phyloP scores from a whole-genome alignment of 495 filamentous ascomycete species.

The Geoglossum glabrum region DNA sequence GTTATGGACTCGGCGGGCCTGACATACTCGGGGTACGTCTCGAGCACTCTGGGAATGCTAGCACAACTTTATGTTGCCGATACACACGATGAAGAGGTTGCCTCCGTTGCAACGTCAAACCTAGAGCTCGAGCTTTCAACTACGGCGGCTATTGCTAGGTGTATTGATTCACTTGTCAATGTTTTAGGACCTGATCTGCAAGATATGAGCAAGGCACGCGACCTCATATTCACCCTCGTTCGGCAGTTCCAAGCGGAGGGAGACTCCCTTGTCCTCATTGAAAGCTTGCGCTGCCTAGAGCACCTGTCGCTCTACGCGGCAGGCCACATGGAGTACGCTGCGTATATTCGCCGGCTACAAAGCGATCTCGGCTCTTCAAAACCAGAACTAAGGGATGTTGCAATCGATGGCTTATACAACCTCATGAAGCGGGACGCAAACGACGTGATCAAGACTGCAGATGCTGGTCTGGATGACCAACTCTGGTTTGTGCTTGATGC shows the following conservation, averaged over 20 bases:
- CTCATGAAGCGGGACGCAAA: slow-evolving; percentile 82
- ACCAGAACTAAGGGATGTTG: slow-evolving; percentile 49
- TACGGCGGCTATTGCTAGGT: slow-evolving; percentile 60
- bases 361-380: slow-evolving; percentile 48
- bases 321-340: slow-evolving; percentile 57
- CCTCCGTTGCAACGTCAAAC: slow-evolving; percentile 63
- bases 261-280: slow-evolving; percentile 46
- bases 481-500: slow-evolving; percentile 76
- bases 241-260: slow-evolving; percentile 66
- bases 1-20: slow-evolving; percentile 86
- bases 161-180: slow-evolving; percentile 88
- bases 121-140: slow-evolving; percentile 67
- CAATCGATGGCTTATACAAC: slow-evolving; percentile 77
- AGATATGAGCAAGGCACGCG: slow-evolving; percentile 75
- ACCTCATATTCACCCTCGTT: slow-evolving; percentile 74
- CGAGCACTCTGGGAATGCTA: slow-evolving; percentile 77
- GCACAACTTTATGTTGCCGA: slow-evolving; percentile 82
- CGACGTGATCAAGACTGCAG: slow-evolving; percentile 51
- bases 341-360: slow-evolving; percentile 69
- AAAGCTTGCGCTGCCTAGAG: slow-evolving; percentile 68
- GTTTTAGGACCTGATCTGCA: slow-evolving; percentile 90
- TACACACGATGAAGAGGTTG: slow-evolving; percentile 72
- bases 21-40: slow-evolving; percentile 75
- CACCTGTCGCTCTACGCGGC: slow-evolving; percentile 87
- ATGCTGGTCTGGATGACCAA: slow-evolving; percentile 66